phyloP scores from a whole-genome alignment of 176 grass and related monocot species.

The Chloris gayana region DNA sequence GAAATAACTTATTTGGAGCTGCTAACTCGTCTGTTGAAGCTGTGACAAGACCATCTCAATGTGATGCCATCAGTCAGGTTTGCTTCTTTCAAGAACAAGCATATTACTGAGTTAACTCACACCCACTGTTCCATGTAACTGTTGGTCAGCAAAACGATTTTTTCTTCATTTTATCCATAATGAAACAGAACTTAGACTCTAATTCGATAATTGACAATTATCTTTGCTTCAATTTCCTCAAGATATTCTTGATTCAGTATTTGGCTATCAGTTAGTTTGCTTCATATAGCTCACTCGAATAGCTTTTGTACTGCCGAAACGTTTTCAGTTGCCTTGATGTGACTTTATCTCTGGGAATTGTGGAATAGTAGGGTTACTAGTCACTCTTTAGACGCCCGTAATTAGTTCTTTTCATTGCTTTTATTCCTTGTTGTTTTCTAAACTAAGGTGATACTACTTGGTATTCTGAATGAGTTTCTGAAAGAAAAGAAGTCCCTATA shows the following conservation, averaged over 20 bases:
- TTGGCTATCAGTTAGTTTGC: neutral
- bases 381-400: neutral
- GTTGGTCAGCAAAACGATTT: neutral
- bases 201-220: neutral
- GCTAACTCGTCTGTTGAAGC: conserved; percentile 36
- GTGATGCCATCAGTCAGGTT: conserved; percentile 64
- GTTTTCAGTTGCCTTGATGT: neutral
- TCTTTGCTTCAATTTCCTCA: neutral
- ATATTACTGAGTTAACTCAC: neutral
- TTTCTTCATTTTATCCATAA: neutral
- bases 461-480: neutral
- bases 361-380: neutral
- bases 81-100: neutral
- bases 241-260: neutral
- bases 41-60: conserved; percentile 32
- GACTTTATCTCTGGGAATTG: neutral
- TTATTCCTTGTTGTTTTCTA: neutral
- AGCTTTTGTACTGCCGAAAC: neutral
- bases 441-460: neutral
- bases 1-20: conserved; percentile 53
- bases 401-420: neutral
- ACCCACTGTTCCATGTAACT: neutral
- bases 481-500: neutral
- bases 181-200: neutral
- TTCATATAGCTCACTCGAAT: neutral